Evolutionary conservation across 1,139 yeast genomes (phyloP).

Genomic region (Pneumocystis sp.): DNA sequence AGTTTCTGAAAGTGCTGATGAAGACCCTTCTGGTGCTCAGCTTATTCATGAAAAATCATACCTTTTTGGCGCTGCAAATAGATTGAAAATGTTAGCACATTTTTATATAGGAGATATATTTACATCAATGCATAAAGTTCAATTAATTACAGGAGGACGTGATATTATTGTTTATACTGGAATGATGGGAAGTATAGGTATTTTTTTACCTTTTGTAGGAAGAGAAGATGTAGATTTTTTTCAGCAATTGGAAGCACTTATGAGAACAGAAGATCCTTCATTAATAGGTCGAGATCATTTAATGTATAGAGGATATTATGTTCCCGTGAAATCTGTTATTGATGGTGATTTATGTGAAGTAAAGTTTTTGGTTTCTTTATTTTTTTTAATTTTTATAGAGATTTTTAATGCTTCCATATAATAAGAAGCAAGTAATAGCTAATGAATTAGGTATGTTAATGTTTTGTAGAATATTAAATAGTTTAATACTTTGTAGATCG

Average conservation of each 20-base stretch:
- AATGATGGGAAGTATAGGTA: slow-evolving; percentile 66
- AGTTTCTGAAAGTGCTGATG: slow-evolving; percentile 34
- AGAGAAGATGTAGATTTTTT: slow-evolving; percentile 50
- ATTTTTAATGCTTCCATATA: slow-evolving; percentile 29
- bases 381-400: slow-evolving; percentile 13
- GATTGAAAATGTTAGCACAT: slow-evolving; percentile 43
- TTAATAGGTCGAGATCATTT: slow-evolving; percentile 53
- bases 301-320: slow-evolving; percentile 60
- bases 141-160: slow-evolving; percentile 44
- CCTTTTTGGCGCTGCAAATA: slow-evolving; percentile 40
- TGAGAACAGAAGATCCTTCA: slow-evolving; percentile 32
- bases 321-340: slow-evolving; percentile 57
- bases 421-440: slow-evolving; percentile 36
- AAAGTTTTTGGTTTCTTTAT: background rate
- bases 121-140: slow-evolving; percentile 42
- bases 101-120: slow-evolving; percentile 59
- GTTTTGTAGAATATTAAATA: background rate
- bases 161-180: slow-evolving; percentile 61
- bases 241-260: slow-evolving; percentile 36
- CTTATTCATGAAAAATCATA: slow-evolving; percentile 24
- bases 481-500: slow-evolving; percentile 29
- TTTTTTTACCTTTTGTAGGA: slow-evolving; percentile 51
- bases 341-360: slow-evolving; percentile 78
- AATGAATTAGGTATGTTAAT: slow-evolving; percentile 19
- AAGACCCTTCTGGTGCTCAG: slow-evolving; percentile 33